Evolutionary conservation across 1,284 basidiomycete species (phyloP).

Genomic region (Papiliotrema fonsecae): DNA sequence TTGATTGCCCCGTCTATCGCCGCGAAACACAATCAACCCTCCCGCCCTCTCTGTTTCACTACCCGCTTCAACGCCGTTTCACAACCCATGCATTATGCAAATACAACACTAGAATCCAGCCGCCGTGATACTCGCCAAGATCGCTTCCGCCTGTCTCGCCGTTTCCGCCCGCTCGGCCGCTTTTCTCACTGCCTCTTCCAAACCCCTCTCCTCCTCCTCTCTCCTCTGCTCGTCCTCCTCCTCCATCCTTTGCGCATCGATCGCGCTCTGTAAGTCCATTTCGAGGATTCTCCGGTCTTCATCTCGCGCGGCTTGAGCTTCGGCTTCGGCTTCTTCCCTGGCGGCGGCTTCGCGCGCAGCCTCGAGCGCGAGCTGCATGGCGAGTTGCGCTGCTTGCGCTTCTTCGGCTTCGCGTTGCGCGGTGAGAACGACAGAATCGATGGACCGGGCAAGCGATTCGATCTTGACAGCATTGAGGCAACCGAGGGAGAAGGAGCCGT

Average conservation of each 20-base stretch:
- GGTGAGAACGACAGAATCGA: slow-evolving; percentile 43
- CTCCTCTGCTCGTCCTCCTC: slow-evolving; percentile 37
- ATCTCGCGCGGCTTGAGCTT: slow-evolving; percentile 29
- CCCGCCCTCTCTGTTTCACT: no score
- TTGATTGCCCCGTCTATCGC: no score
- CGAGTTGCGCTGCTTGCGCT: slow-evolving; percentile 29
- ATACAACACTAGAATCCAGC: not conserved
- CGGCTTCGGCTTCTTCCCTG: slow-evolving; percentile 36
- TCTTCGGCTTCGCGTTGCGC: slow-evolving; percentile 38
- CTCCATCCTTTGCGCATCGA: slow-evolving; percentile 33
- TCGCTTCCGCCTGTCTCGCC: slow-evolving; percentile 39
- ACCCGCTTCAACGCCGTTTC: no score
- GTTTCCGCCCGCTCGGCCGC: slow-evolving; percentile 38
- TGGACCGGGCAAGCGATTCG: slow-evolving; percentile 35
- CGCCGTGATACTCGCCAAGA: slow-evolving; percentile 35
- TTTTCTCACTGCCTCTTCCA: slow-evolving; percentile 35
- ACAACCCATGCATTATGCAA: not conserved
- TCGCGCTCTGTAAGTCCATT: slow-evolving; percentile 36
- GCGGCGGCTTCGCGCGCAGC: slow-evolving; percentile 39
- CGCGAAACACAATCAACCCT: no score
- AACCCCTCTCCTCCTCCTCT: slow-evolving; percentile 28
- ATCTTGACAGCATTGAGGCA: slow-evolving; percentile 44
- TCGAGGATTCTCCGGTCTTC: slow-evolving; percentile 43
- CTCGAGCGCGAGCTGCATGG: slow-evolving; percentile 36
- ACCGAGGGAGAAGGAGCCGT: slow-evolving; percentile 43